phyloP scores from a whole-genome alignment of 306 rosid genomes.

The Lablab purpureus region DNA sequence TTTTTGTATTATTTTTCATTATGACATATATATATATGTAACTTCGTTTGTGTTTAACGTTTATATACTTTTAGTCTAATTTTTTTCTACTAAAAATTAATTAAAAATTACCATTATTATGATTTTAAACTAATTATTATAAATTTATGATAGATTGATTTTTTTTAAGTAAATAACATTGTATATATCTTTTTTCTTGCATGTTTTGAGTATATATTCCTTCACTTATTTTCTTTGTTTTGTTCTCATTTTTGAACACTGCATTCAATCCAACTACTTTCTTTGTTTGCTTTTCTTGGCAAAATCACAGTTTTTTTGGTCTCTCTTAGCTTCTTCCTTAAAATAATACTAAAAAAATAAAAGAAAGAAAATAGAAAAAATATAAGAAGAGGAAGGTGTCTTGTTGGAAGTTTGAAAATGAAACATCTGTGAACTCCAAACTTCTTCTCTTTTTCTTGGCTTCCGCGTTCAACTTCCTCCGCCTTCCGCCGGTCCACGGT shows the following conservation, averaged over 20 bases:
- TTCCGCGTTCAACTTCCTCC: constrained; percentile 11
- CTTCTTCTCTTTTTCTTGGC: constrained; percentile 22
- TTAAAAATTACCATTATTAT: too few relatives aligned
- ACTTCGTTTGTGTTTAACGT: too few relatives aligned
- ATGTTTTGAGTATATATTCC: not conserved
- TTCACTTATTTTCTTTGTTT: not conserved
- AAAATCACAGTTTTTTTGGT: not conserved
- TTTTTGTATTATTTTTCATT: too few relatives aligned
- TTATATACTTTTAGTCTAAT: too few relatives aligned
- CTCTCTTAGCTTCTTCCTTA: not conserved
- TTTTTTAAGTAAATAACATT: too few relatives aligned
- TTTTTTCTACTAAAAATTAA: too few relatives aligned
- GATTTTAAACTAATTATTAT: too few relatives aligned
- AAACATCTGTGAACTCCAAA: constrained; percentile 11
- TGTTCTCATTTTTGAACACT: not conserved
- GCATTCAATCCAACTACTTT: not conserved
- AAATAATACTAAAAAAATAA: not conserved
- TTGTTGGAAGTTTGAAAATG: constrained; percentile 29
- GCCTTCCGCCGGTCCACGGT: constrained; percentile 42
- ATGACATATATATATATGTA: too few relatives aligned
- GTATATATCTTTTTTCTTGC: too few relatives aligned
- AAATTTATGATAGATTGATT: too few relatives aligned
- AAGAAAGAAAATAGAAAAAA: not conserved
- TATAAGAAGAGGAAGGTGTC: constrained; percentile 4
- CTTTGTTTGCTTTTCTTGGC: not conserved